Percentiles rank a stretch among this genome's conserved stretches.
Conservation (phyloP, 2,329 filamentous ascomycete genomes). For the Leptodontidium sp. region DNA sequence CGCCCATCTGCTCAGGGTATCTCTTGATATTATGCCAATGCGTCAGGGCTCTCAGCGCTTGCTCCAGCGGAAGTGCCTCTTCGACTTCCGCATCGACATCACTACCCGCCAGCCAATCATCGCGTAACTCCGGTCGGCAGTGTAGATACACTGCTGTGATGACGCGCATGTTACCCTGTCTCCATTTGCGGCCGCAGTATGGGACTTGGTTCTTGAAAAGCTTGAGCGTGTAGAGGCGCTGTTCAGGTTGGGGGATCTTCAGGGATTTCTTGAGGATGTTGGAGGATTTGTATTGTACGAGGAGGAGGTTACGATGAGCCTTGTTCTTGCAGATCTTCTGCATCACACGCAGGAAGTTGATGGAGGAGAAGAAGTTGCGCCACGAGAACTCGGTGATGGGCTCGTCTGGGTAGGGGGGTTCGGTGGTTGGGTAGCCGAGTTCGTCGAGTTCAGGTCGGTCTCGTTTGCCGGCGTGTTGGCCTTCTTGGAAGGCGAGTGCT, state of each 20-base stretch:
- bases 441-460: constrained; percentile 76
- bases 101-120: constrained; percentile 92
- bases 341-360: constrained; percentile 95
- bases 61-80: constrained; percentile 89
- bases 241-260: constrained; percentile 85
- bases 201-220: constrained; percentile 99
- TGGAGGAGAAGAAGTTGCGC: constrained; percentile 93
- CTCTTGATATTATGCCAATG: constrained; percentile 92
- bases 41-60: constrained; percentile 86
- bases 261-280: constrained; percentile 92
- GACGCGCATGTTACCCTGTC: constrained; percentile 97
- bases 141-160: constrained; percentile 97
- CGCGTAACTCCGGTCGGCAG: constrained; percentile 88
- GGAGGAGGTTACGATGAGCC: constrained; percentile 89
- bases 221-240: constrained; percentile 94
- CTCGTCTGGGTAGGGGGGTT: constrained; percentile 65
- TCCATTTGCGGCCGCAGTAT: constrained; percentile 98
- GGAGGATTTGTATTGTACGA: constrained; percentile 95
- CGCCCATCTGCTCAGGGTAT: constrained; percentile 81
- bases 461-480: constrained; percentile 39
- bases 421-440: constrained; percentile 79
- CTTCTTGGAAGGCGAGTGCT: constrained; percentile 45
- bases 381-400: constrained; percentile 92
- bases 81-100: constrained; percentile 95
- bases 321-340: constrained; percentile 98